A percentile compares a stretch with the other conserved stretches of the same genome.
phyloP scores from a whole-genome alignment of 2,329 filamentous ascomycete genomes.

The Dothidotthia symphoricarpi region DNA sequence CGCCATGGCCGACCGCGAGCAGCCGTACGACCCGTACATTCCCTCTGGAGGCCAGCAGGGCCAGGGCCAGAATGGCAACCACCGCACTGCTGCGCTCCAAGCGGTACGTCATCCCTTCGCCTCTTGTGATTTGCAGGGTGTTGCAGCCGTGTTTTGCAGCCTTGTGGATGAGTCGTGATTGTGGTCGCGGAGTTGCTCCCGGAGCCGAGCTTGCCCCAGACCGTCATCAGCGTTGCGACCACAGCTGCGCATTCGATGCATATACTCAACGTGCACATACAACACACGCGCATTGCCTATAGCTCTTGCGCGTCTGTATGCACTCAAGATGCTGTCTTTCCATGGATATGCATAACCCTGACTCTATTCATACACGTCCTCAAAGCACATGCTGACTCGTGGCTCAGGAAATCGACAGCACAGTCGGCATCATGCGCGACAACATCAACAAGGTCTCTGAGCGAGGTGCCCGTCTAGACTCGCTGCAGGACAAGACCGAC shows the following conservation, averaged over 20 bases:
- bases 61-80: conserved; percentile 54
- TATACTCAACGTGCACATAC: not conserved
- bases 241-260: conserved; percentile 1
- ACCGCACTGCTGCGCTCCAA: conserved; percentile 73
- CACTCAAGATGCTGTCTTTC: not conserved
- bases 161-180: conserved; percentile 3
- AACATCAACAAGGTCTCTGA: conserved; percentile 97
- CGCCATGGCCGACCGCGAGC: conserved; percentile 58
- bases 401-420: conserved; percentile 92
- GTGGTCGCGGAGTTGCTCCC: conserved; percentile 9
- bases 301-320: not conserved
- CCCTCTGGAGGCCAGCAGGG: conserved; percentile 62
- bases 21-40: conserved; percentile 87
- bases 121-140: conserved; percentile 2
- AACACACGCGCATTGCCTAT: not conserved
- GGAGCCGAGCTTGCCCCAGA: conserved; percentile 8
- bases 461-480: conserved; percentile 84
- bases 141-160: conserved; percentile 3
- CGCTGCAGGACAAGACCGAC: conserved; percentile 88
- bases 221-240: conserved; percentile 14
- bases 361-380: not conserved
- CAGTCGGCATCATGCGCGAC: conserved; percentile 90
- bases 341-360: not conserved
- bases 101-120: conserved; percentile 57
- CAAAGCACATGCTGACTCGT: conserved; percentile 2